These are phyloP conservation scores for Brassica juncea DNA, from an alignment of 345 rosid species.

Conservation along the genomic window DNA sequence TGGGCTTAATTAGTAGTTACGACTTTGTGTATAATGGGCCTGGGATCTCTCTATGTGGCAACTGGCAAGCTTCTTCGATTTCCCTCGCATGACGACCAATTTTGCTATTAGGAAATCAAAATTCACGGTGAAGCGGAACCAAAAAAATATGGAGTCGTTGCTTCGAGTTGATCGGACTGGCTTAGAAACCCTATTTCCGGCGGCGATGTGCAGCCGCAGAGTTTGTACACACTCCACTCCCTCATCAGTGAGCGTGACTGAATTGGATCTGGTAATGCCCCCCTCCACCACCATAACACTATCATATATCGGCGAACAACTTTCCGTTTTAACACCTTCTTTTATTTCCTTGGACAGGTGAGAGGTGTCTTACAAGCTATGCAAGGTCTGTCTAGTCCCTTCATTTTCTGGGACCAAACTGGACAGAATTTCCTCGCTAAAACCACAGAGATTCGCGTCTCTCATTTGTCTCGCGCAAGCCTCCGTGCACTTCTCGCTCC, in stretches of 20 bases:
- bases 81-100: not conserved
- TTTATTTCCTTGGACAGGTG: constrained; percentile 38
- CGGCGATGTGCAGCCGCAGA: constrained; percentile 16
- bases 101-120: not conserved
- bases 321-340: not conserved
- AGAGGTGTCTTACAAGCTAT: constrained; percentile 64
- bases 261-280: constrained; percentile 57
- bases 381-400: constrained; percentile 78
- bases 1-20: too few relatives aligned
- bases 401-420: constrained; percentile 63
- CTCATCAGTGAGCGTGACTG: constrained; percentile 50
- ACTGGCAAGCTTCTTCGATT: not conserved
- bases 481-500: constrained; percentile 58
- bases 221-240: constrained; percentile 10
- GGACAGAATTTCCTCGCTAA: constrained; percentile 45
- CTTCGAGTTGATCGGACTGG: constrained; percentile 40
- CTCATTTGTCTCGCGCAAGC: constrained; percentile 71
- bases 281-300: too few relatives aligned
- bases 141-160: constrained; percentile 37
- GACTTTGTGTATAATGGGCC: not conserved
- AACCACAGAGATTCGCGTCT: constrained; percentile 52
- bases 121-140: constrained; percentile 6
- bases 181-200: constrained; percentile 41
- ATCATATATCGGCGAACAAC: not conserved
- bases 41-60: not conserved